These are phyloP conservation scores for Houttuynia cordata DNA, from an alignment of 164 flowering plant species.

Conservation along the genomic window DNA sequence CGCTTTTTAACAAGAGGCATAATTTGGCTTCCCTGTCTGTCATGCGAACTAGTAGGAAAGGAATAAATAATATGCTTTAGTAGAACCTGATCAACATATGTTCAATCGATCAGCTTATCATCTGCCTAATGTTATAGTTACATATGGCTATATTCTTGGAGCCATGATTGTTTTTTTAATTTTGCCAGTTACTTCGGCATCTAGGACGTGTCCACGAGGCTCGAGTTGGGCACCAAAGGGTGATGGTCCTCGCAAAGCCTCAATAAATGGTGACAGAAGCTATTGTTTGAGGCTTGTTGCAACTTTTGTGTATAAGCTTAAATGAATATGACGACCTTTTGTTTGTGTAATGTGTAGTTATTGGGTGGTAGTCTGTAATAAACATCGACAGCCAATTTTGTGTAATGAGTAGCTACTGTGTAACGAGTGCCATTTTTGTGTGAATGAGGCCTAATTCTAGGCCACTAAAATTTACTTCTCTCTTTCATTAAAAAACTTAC, in stretches of 20 bases:
- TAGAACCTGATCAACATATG: too few relatives aligned
- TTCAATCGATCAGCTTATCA: background rate
- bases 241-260: conserved; percentile 60
- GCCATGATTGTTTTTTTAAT: background rate
- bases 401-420: too few relatives aligned
- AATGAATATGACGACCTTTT: background rate
- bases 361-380: too few relatives aligned
- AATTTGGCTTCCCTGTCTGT: background rate
- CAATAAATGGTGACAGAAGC: conserved; percentile 9
- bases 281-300: background rate
- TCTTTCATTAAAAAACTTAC: too few relatives aligned
- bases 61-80: background rate
- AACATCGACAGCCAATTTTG: too few relatives aligned
- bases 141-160: background rate
- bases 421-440: too few relatives aligned
- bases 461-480: too few relatives aligned
- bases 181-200: conserved; percentile 75
- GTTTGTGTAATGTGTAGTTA: too few relatives aligned
- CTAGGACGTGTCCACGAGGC: conserved; percentile 83
- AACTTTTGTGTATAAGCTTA: too few relatives aligned
- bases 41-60: background rate
- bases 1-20: background rate
- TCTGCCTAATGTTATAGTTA: background rate
- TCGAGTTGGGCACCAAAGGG: conserved; percentile 77
- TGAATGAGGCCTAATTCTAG: too few relatives aligned